Evolutionary conservation across 1,139 yeast genomes (phyloP).

Genomic region (Kluyveromyces marxianus): DNA sequence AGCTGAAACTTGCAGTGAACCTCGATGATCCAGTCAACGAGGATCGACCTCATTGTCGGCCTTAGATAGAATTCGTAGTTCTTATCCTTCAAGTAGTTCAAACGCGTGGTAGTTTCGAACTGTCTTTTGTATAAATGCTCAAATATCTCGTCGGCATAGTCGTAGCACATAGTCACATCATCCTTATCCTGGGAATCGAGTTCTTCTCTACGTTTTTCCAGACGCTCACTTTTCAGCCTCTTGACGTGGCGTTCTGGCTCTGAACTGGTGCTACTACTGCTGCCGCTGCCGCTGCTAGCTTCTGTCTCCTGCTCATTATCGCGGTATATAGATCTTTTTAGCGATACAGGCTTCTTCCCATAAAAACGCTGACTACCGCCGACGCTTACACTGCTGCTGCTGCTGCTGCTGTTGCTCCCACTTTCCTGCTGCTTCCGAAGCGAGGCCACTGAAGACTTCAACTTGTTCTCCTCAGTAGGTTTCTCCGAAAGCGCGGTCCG

Average conservation of each 20-base stretch:
- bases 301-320: constrained; percentile 9
- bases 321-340: constrained; percentile 15
- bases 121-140: constrained; percentile 68
- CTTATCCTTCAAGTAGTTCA: constrained; percentile 46
- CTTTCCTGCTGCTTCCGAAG: neutral
- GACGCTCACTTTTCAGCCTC: constrained; percentile 27
- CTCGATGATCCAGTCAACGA: constrained; percentile 92
- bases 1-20: constrained; percentile 81
- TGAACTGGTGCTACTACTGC: constrained; percentile 7
- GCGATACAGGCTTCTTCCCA: neutral
- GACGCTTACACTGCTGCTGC: neutral
- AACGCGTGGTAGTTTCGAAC: constrained; percentile 61
- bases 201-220: constrained; percentile 52
- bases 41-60: constrained; percentile 80
- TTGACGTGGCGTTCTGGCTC: constrained; percentile 14
- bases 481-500: constrained; percentile 1
- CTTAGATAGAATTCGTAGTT: constrained; percentile 48
- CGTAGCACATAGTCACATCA: constrained; percentile 88
- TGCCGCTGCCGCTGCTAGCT: neutral
- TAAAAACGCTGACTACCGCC: neutral
- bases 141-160: constrained; percentile 81
- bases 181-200: constrained; percentile 74
- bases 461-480: constrained; percentile 13
- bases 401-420: neutral
- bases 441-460: constrained; percentile 6